Base-by-base conservation (phyloP, 139 green algal species). In the Pleodorina starrii region DNA sequence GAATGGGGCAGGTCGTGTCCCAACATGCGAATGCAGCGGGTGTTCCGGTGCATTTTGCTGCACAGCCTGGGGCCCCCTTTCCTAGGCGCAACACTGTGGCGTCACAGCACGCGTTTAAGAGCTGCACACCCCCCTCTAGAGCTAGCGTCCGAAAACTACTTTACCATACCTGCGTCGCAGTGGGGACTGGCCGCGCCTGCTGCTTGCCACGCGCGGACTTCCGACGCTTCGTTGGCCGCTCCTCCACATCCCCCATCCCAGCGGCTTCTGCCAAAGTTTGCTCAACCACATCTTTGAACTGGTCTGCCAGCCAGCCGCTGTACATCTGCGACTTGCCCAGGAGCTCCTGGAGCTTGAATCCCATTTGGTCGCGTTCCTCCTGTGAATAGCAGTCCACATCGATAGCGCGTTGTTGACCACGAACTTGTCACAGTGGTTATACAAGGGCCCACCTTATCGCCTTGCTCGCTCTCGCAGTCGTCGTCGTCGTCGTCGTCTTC, bases 231-330 rank as follows among this genome's bases (percentile, higher is more conserved):
- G 81, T 51, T n/a, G 40, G 46, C 23, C 29, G 48, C 69, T 86
- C 73, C 57, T 94, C 94, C 59, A 38, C 73, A 50, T 94, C 95
- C 59, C 38, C 84, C 50, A 23, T 68, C 57, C 27, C 16, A 27
- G 27, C 38, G 50, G 68, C 19, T 84, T 40, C 17, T 38, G 32
- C 38, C n/a, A n/a, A 25, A 25, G 32, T 89, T 10, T 88, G 44
- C 29, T 91, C 57, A 14, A 94, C 80, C 42, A 95, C 76, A 5
- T 88, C 81, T 42, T 88, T 42, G 90, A 98, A 95, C 90, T 98
- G 95, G 91, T 98, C 97, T 0, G 81, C 92, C 19, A 99, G 92
- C 87, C 98, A 99, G 89, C 95, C 82, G 12, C 93, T 97, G 92
- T 98, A 99, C 89, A 98, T 90, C 36, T 95, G 93, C 27, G 95